Base-by-base conservation (phyloP, 2,329 filamentous ascomycete genomes). In the Colletotrichum horii region DNA sequence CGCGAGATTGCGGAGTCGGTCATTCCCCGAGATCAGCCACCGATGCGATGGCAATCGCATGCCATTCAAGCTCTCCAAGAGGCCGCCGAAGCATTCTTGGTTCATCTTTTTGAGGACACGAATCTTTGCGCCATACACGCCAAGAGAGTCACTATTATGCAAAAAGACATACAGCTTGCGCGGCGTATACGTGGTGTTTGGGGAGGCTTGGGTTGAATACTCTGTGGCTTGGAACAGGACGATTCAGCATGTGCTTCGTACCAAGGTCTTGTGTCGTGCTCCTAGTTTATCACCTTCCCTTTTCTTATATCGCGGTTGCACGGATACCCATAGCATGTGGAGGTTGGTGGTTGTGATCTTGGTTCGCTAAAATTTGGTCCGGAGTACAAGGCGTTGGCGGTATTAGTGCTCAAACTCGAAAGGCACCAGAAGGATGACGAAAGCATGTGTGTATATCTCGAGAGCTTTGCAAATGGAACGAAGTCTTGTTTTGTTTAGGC, bases 111-210 rank as follows among this genome's bases (percentile, higher is more conserved):
- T 82, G 96, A 98, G 84, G 95, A 98, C 85, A 95, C 95, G 78
- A 98, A 98, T 87, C 91, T 98, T 56, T 98, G 96, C 87, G 97
- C 96, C 77, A 96, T 98, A 80, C 96, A 98, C 86, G 97, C 96
- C 77, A 98, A 98, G 88, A 91, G 96, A 83, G 96, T 98, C 69
- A 98, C 96, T 52, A 98, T 98, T 80, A 96, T 98, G 95, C 96
- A 97, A 85, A 98, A 98, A 87, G 97, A 98, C 85, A 98, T 99
- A 80, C 96, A 98, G 87, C 91, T 98, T 76, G 96, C 96, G 24
- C 89, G 94, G 81, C 88, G 94, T 79, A 96, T 96, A 85, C 89
- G 94, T 67, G 94, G 94, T 15, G 90, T 93, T 61, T 96, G 94
- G 94, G 94, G 93, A 62, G 94, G 94, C 7, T 79, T 89, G 87